These are phyloP conservation scores for Cyclotella choctawhatcheeana DNA, from an alignment of 108 stramenopile genomes.

Conservation along the genomic window DNA sequence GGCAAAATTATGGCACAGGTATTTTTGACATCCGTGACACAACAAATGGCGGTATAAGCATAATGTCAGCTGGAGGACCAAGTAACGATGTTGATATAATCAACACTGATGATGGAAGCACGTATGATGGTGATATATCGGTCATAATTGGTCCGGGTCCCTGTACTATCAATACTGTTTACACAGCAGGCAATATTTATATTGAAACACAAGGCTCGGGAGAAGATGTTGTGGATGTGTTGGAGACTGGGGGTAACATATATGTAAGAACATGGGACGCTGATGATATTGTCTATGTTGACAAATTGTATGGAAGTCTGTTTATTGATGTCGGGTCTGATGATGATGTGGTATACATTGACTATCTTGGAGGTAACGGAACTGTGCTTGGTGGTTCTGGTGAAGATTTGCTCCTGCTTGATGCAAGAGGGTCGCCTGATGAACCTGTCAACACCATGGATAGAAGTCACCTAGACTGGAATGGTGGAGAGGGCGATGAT, in stretches of 20 bases:
- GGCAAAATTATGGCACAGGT: background rate
- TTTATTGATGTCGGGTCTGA: constrained; percentile 20
- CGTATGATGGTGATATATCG: background rate
- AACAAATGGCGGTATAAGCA: background rate
- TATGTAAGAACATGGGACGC: constrained; percentile 12
- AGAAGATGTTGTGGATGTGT: background rate
- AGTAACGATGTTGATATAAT: constrained; percentile 6
- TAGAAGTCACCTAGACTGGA: constrained; percentile 29
- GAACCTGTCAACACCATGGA: constrained; percentile 28
- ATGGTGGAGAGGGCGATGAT: constrained; percentile 39
- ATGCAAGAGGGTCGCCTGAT: constrained; percentile 9
- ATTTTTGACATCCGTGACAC: constrained; percentile 1
- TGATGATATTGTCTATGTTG: constrained; percentile 1
- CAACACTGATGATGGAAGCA: background rate
- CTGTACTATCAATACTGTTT: background rate
- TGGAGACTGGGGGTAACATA: constrained; percentile 8
- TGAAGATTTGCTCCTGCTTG: constrained; percentile 36
- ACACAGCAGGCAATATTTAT: background rate
- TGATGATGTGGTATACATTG: constrained; percentile 19
- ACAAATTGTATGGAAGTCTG: background rate
- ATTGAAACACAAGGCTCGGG: background rate
- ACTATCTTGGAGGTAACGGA: constrained; percentile 28
- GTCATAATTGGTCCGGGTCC: constrained; percentile 4
- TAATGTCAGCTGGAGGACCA: background rate
- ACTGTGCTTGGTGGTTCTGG: constrained; percentile 35